These are phyloP conservation scores for Pyrenophora graminea DNA, from an alignment of 2,329 filamentous ascomycete species.

Conservation along the genomic window DNA sequence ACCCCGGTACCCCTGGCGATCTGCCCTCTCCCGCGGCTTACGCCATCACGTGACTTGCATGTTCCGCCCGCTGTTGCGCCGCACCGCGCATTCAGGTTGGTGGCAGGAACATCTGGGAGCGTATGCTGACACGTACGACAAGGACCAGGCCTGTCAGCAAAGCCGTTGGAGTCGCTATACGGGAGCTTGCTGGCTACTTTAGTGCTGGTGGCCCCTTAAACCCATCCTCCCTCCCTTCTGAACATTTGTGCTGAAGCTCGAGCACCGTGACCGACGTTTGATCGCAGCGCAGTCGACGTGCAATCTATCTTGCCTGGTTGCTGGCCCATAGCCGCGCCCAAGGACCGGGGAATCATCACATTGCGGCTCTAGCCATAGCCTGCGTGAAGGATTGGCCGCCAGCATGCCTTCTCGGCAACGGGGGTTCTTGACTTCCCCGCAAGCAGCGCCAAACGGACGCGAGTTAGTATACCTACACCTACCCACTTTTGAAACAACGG, in stretches of 20 bases:
- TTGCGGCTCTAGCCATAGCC: constrained; percentile 7
- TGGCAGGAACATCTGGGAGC: constrained; percentile 12
- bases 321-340: constrained; percentile 1
- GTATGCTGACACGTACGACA: constrained; percentile 29
- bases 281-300: constrained; percentile 1
- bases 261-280: constrained; percentile 7
- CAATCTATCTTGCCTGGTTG: constrained; percentile 12
- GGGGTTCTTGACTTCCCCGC: constrained; percentile 29
- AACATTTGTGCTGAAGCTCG: constrained; percentile 7
- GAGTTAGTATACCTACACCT: constrained; percentile 28
- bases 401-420: constrained; percentile 37
- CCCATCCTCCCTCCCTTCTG: constrained; percentile 9
- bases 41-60: constrained; percentile 14
- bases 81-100: constrained; percentile 15
- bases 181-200: constrained; percentile 8
- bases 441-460: constrained; percentile 26
- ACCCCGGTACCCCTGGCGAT: constrained; percentile 18
- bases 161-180: constrained; percentile 7
- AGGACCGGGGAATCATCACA: constrained; percentile 3
- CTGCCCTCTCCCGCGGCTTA: constrained; percentile 12
- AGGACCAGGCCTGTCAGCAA: constrained; percentile 21
- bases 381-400: constrained; percentile 10
- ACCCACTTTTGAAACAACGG: constrained; percentile 15
- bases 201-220: constrained; percentile 20
- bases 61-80: constrained; percentile 4